Base-by-base conservation (phyloP, 495 filamentous ascomycete species). In the Xylaria nigripes region DNA sequence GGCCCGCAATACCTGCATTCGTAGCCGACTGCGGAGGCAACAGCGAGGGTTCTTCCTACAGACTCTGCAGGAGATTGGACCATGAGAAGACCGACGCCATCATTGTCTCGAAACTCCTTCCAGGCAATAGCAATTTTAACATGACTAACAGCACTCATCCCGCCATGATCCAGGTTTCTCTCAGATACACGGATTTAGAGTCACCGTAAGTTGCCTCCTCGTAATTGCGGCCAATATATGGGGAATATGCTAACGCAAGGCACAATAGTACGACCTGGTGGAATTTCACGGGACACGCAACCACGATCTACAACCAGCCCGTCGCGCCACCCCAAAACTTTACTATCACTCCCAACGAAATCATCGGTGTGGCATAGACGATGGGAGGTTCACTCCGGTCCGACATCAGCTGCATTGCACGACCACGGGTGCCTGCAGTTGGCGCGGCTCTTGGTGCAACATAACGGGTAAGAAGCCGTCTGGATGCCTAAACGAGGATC, bases 281-380 rank as follows among this genome's bases (percentile, higher is more conserved):
- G 64, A 67, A 67, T 53, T 64, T 55, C 45, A 67, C 64, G n/a
- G 64, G 64, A 29, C 55, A 61, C 50, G 64, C 64, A 32, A 54
- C 51, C 18, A 51, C 64, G 25, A 44, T 49, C 48, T 66, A 66
- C 55, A 66, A 66, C 63, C 48, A 61, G 36, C 48, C 50, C 45
- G 27, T 21, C 15, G 54, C 56, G 38, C 55, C 61, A 44, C 42
- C 42, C n/a, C 51, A 62, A 55, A 64, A 59, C 45, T 67, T 67
- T 36, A 67, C 64, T 13, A 67, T 67, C 51, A 56, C 41, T 24
- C 64, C 64, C 29, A 54, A 62, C 42, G 59, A 56, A 40, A 47
- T 67, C 24, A 57, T 51, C 22, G 64, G 64, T 56, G 64, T 64
- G 45, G 64, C 64, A 3, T 67, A 57, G 24, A 56, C 45, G 50